A percentile compares a stretch with the other conserved stretches of the same genome.
phyloP scores from a whole-genome alignment of 257 asterid species.

The Solanum rostratum region DNA sequence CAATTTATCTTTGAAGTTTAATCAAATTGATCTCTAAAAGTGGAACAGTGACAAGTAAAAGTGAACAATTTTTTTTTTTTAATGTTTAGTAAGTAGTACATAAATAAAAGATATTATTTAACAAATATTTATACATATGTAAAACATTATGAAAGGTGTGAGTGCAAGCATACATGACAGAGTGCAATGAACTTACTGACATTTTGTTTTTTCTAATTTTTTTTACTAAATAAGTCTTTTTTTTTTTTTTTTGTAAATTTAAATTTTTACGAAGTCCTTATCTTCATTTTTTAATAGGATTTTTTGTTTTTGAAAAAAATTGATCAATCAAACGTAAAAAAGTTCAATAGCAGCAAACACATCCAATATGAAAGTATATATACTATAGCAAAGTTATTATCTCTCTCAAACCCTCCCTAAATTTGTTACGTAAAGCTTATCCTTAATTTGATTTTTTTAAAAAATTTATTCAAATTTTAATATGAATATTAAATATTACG shows the following conservation, averaged over 20 bases:
- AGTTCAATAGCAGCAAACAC: no score
- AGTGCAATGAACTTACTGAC: neutral
- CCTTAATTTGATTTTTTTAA: no score
- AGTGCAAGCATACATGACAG: neutral
- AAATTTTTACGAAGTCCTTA: neutral
- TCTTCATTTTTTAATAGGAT: neutral
- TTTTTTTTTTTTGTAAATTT: no score
- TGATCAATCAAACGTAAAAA: neutral
- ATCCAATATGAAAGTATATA: neutral
- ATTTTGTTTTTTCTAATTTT: neutral
- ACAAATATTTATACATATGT: neutral
- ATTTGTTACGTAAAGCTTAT: no score
- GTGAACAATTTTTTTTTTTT: no score
- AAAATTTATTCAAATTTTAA: no score
- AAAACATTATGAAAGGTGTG: neutral
- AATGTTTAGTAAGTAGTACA: neutral
- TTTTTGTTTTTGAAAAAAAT: neutral
- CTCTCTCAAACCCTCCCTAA: neutral
- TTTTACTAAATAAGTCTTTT: neutral
- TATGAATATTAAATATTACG: no score
- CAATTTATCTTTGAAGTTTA: no score
- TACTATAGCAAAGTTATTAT: neutral
- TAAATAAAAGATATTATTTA: neutral
- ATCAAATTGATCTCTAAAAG: no score
- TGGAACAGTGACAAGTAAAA: no score